A percentile compares a stretch with the other conserved stretches of the same genome.
Evolutionary conservation across 768 basidiomycete genomes (phyloP).

Genomic region (Pulveroboletus sp.): DNA sequence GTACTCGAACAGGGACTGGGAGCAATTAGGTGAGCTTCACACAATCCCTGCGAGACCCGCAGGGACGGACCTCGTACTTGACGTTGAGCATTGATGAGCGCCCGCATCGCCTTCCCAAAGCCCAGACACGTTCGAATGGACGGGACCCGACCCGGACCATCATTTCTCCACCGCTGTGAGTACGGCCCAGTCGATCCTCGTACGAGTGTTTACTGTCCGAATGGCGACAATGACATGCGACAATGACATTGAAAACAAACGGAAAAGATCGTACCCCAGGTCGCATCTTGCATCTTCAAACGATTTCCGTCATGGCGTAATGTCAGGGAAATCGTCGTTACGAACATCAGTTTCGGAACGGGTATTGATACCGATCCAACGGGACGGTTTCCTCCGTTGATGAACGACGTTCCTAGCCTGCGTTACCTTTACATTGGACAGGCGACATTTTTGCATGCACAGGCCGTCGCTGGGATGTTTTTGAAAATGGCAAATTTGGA

Average conservation of each 20-base stretch:
- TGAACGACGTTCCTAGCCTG: conserved; percentile 38
- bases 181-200: conserved; percentile 2
- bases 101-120: conserved; percentile 24
- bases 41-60: not conserved
- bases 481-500: conserved; percentile 25
- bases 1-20: conserved; percentile 32
- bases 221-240: not conserved
- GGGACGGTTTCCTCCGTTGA: conserved; percentile 22
- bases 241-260: not conserved
- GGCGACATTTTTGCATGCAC: conserved; percentile 43
- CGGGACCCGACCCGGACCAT: conserved; percentile 57
- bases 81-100: not conserved
- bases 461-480: conserved; percentile 37
- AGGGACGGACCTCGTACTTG: not conserved
- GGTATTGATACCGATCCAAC: conserved; percentile 13
- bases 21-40: conserved; percentile 34
- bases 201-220: not conserved
- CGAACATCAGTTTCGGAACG: conserved; percentile 43
- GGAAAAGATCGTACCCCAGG: conserved; percentile 23
- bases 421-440: conserved; percentile 47
- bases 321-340: conserved; percentile 43
- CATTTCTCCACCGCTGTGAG: conserved; percentile 60
- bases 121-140: conserved; percentile 50
- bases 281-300: conserved; percentile 24
- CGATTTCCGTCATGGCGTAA: conserved; percentile 37